Percentiles rank a stretch among this genome's conserved stretches.
phyloP scores from a whole-genome alignment of 805 yeast species.

The Spathaspora passalidarum region DNA sequence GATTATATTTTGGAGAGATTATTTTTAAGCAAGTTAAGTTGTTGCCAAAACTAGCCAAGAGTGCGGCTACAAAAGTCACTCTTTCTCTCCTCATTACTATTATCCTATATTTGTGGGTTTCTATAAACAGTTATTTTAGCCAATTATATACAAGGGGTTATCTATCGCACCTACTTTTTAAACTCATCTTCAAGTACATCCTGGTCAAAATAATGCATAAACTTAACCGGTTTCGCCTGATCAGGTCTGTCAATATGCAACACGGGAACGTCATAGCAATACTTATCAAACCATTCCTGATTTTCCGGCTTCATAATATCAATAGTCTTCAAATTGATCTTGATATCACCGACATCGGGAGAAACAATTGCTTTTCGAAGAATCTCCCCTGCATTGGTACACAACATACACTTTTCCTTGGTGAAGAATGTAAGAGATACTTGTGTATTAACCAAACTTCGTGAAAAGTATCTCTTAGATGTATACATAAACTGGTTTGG shows the following conservation, averaged over 20 bases:
- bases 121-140: background rate
- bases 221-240: slow-evolving; percentile 49
- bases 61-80: no score
- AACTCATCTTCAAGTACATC: slow-evolving; percentile 55
- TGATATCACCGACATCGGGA: slow-evolving; percentile 18
- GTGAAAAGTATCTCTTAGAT: background rate
- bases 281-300: slow-evolving; percentile 64
- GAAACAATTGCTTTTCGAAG: slow-evolving; percentile 41
- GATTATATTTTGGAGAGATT: no score
- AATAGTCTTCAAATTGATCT: slow-evolving; percentile 37
- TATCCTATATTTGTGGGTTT: background rate
- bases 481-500: background rate
- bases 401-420: slow-evolving; percentile 65
- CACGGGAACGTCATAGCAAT: slow-evolving; percentile 79
- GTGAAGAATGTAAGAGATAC: slow-evolving; percentile 55
- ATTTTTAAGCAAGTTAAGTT: no score
- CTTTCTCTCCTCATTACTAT: background rate
- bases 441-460: background rate
- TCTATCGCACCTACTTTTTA: background rate
- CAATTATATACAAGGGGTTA: background rate
- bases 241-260: slow-evolving; percentile 56
- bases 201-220: slow-evolving; percentile 65
- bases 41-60: no score
- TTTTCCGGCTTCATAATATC: slow-evolving; percentile 63
- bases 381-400: slow-evolving; percentile 60